Percentiles rank a stretch among this genome's conserved stretches.
Evolutionary conservation across 78 protist genomes (phyloP).

Genomic region (Speleostelium caveatum): DNA sequence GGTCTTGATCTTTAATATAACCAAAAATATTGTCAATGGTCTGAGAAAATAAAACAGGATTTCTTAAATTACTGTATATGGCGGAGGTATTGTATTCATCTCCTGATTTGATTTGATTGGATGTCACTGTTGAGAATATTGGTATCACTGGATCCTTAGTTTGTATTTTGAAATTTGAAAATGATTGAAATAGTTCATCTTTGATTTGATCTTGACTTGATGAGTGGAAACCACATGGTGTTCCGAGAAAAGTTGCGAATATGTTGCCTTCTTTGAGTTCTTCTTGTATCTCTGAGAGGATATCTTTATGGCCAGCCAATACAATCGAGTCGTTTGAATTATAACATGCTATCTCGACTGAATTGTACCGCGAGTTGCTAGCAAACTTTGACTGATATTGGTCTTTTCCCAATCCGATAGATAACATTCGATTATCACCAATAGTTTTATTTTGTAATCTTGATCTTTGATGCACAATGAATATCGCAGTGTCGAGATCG

Average conservation of each 20-base stretch:
- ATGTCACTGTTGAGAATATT: constrained; percentile 42
- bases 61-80: neutral
- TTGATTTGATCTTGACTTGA: constrained; percentile 22
- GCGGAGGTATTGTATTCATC: neutral
- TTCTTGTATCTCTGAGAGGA: neutral
- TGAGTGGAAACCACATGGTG: constrained; percentile 70
- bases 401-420: constrained; percentile 24
- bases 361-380: too few species aligned
- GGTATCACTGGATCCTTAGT: neutral
- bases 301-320: constrained; percentile 25
- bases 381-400: neutral
- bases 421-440: constrained; percentile 66
- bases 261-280: neutral
- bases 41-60: neutral
- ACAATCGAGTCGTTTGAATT: constrained; percentile 57
- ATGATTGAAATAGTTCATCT: neutral
- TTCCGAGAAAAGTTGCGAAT: constrained; percentile 12
- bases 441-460: constrained; percentile 31
- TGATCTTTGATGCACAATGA: constrained; percentile 40
- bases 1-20: neutral
- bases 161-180: neutral
- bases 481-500: constrained; percentile 38
- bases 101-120: neutral
- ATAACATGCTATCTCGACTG: constrained; percentile 61
- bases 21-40: neutral